Evolutionary conservation across 2,329 filamentous ascomycete genomes (phyloP).

Genomic region (Ilyonectria destructans): DNA sequence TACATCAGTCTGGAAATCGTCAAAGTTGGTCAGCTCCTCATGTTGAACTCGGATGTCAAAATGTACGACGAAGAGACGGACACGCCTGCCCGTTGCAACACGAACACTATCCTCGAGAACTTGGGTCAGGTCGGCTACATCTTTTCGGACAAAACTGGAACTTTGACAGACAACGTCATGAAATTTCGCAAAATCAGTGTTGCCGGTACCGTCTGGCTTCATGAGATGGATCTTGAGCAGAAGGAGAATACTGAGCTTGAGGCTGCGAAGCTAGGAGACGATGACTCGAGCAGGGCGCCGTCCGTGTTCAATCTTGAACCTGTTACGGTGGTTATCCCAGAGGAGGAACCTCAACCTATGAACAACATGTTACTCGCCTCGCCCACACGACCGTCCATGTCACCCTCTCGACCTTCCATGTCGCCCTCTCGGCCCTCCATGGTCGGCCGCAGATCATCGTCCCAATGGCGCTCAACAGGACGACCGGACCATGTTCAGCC

Average conservation of each 20-base stretch:
- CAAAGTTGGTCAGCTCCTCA: conserved; percentile 84
- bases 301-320: conserved; percentile 51
- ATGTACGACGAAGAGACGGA: conserved; percentile 92
- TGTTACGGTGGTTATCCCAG: conserved; percentile 51
- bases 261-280: conserved; percentile 37
- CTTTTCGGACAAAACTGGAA: conserved; percentile 96
- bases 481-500: conserved; percentile 68
- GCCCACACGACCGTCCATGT: conserved; percentile 53
- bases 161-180: conserved; percentile 95
- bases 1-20: conserved; percentile 93
- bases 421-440: conserved; percentile 51
- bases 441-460: conserved; percentile 62
- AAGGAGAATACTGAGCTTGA: conserved; percentile 45
- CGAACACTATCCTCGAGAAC: conserved; percentile 95
- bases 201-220: conserved; percentile 90
- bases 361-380: conserved; percentile 43
- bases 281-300: conserved; percentile 45
- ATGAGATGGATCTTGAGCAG: conserved; percentile 79
- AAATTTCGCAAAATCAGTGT: conserved; percentile 94
- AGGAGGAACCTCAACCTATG: conserved; percentile 43
- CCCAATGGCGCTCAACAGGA: conserved; percentile 66
- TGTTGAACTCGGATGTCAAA: conserved; percentile 85
- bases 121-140: conserved; percentile 91
- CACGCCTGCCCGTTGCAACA: conserved; percentile 91
- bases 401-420: conserved; percentile 49